Evolutionary conservation across 2,329 filamentous ascomycete species (phyloP).

Genomic region (Fusarium metavorans): DNA sequence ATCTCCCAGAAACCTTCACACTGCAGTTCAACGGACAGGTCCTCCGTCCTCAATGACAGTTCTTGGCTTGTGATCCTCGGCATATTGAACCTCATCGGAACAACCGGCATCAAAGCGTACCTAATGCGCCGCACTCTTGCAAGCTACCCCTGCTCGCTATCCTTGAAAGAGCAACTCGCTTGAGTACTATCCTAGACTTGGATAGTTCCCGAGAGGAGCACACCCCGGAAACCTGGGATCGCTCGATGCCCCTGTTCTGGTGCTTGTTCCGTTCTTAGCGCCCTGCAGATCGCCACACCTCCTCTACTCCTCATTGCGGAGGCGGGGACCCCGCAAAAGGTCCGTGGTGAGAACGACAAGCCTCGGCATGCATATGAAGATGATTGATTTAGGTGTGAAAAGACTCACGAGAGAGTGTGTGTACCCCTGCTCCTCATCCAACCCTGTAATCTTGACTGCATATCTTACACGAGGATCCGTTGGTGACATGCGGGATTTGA

Average conservation of each 20-base stretch:
- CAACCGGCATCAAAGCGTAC: background rate
- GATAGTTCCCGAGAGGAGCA: slow-evolving; percentile 11
- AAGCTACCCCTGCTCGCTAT: background rate
- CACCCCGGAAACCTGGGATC: background rate
- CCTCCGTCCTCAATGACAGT: background rate
- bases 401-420: background rate
- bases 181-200: background rate
- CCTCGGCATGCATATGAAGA: slow-evolving; percentile 46
- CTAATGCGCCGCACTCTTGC: background rate
- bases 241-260: slow-evolving; percentile 28
- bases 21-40: background rate
- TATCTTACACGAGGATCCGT: background rate
- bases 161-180: background rate
- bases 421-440: background rate
- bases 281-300: background rate
- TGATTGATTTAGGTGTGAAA: slow-evolving; percentile 1
- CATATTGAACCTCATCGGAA: background rate
- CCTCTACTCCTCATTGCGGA: background rate
- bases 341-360: slow-evolving; percentile 10
- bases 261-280: slow-evolving; percentile 24
- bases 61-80: slow-evolving; percentile 12
- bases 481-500: background rate
- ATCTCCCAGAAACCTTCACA: background rate
- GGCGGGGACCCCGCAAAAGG: slow-evolving; percentile 25
- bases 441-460: background rate